These are phyloP conservation scores for Diutina ranongensis DNA, from an alignment of 1,139 yeast genomes.

Conservation along the genomic window DNA sequence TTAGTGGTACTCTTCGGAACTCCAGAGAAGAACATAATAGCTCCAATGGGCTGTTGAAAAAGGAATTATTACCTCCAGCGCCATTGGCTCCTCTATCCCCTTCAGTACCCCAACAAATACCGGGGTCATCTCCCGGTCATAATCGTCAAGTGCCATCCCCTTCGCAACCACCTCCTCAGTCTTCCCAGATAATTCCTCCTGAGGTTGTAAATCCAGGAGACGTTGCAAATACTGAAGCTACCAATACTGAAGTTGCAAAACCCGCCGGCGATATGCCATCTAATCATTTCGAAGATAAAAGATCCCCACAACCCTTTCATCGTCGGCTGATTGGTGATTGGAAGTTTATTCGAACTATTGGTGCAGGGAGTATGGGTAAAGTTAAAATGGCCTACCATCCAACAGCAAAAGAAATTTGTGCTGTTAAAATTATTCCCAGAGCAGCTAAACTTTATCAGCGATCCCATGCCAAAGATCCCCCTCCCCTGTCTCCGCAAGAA, in stretches of 20 bases:
- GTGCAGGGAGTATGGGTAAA: slow-evolving; percentile 99
- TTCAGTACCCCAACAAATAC: too few relatives aligned
- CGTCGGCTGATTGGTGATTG: slow-evolving; percentile 91
- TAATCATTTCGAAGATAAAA: neutral
- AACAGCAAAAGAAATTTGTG: slow-evolving; percentile 74
- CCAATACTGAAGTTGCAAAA: neutral
- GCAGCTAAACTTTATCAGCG: slow-evolving; percentile 69
- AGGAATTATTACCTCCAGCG: slow-evolving; percentile 5
- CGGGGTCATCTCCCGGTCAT: too few relatives aligned
- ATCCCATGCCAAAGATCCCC: slow-evolving; percentile 64
- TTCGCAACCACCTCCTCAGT: neutral
- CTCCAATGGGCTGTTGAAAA: slow-evolving; percentile 1
- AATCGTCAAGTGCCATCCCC: neutral
- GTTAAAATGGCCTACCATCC: slow-evolving; percentile 89
- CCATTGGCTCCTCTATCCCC: neutral
- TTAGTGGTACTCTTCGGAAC: slow-evolving; percentile 2
- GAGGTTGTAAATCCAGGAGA: too few relatives aligned
- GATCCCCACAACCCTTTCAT: slow-evolving; percentile 45
- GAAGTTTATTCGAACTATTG: slow-evolving; percentile 91
- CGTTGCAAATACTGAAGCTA: too few relatives aligned
- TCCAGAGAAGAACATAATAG: neutral
- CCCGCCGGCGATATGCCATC: neutral
- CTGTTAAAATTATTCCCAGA: slow-evolving; percentile 71
- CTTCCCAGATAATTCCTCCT: too few relatives aligned
- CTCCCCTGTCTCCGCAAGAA: slow-evolving; percentile 46